These are phyloP conservation scores for Cladosporium phlei DNA, from an alignment of 2,329 filamentous ascomycete species.

Conservation along the genomic window DNA sequence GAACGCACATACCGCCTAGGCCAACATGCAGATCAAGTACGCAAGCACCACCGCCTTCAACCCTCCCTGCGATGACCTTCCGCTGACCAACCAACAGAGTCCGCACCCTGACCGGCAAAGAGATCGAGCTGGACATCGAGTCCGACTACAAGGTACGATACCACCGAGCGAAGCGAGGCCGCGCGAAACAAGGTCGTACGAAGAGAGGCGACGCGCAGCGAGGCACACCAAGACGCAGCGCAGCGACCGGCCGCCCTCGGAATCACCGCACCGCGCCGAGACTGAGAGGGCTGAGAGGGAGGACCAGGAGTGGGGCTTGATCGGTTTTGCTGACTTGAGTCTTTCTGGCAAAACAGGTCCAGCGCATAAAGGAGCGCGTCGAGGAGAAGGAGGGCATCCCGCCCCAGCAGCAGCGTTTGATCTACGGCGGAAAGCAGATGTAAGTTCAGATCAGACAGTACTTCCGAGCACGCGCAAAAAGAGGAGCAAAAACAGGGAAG, in stretches of 20 bases:
- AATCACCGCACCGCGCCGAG: too few relatives aligned
- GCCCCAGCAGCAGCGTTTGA: constrained; percentile 91
- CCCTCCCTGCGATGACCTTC: background rate
- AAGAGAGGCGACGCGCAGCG: too few relatives aligned
- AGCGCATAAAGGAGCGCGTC: constrained; percentile 96
- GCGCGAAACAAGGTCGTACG: too few relatives aligned
- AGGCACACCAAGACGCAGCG: background rate
- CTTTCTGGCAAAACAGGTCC: too few relatives aligned
- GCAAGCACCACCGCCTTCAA: background rate
- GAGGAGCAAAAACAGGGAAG: background rate
- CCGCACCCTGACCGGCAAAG: constrained; percentile 94
- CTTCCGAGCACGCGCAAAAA: background rate
- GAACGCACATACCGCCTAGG: background rate
- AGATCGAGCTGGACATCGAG: constrained; percentile 98
- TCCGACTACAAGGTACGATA: constrained; percentile 77
- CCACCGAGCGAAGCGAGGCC: background rate
- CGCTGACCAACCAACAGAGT: constrained; percentile 56
- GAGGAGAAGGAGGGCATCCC: constrained; percentile 99
- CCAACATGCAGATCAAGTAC: constrained; percentile 16
- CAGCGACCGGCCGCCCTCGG: too few relatives aligned
- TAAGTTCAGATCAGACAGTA: constrained; percentile 39
- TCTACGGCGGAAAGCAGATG: constrained; percentile 98
- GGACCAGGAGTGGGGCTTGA: too few relatives aligned
- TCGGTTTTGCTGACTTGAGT: background rate
- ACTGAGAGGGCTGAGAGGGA: too few relatives aligned